Evolutionary conservation across 306 rosid genomes (phyloP), one percentile per base, ranked within the genome.

Genomic region (Prosopis cineraria): DNA sequence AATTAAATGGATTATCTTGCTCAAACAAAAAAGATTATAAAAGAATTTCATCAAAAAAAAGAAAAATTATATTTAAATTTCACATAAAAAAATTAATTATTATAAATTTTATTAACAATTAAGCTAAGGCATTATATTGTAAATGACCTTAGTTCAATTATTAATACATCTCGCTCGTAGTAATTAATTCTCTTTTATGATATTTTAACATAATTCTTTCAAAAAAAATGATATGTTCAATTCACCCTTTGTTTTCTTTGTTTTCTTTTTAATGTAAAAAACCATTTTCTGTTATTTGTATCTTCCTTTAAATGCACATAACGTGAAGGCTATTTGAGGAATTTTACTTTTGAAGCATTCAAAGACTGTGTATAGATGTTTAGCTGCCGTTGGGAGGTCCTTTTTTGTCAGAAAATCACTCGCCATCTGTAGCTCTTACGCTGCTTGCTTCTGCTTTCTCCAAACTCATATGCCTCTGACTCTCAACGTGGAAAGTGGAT

Each of bases 391-490:
- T 83, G 74, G 73, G 68, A 39, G 53, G 86, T 81, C 84, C 74
- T 40, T 76, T 85, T 68, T 33, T 20, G 22, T 43, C 17, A 53
- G 82, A 81, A 75, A 67, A 76, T 68, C 69, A 84, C 86, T 79
- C 81, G 29, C 59, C 30, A 68, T 75, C 81, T 73, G 83, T 80
- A 71, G 81, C 83, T 11, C 11, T 9, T 58, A 41, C 77, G 27
- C 31, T 68, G 71, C 82, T 83, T 65, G 70, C 70, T 65, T 65
- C 8, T 81, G 87, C 94, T 86, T 88, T 47, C 82, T 74, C 79
- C 66, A 76, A 85, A 82, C 81, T 81, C 92, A 65, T 73, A 80
- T 81, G 50, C 72, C 69, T 63, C 78, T 71, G 76, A 80, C 79
- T 79, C 78, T 79, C 41, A 41, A 76, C 20, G 29, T 45, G 63